phyloP scores from a whole-genome alignment of 2,329 filamentous ascomycete genomes.

The Periconia digitata region DNA sequence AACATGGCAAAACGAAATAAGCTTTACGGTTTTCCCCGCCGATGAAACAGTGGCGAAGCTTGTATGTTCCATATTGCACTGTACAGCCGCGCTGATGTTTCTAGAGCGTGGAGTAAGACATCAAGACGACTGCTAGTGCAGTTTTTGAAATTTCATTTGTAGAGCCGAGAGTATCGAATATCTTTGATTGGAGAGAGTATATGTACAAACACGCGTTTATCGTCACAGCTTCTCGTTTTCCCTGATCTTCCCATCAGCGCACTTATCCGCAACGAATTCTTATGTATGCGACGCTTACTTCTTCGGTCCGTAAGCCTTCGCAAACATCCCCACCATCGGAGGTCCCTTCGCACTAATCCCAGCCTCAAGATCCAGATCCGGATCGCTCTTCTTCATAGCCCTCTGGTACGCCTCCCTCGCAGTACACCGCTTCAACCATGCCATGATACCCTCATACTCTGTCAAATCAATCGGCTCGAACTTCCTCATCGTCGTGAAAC shows the following conservation, averaged over 20 bases:
- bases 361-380: slow-evolving; percentile 42
- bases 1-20: not conserved
- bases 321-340: slow-evolving; percentile 17
- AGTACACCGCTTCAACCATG: slow-evolving; percentile 30
- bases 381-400: slow-evolving; percentile 61
- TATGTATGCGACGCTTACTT: slow-evolving; percentile 13
- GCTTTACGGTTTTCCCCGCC: not conserved
- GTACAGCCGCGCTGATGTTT: no score
- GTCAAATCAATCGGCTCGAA: slow-evolving; percentile 49
- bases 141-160: no score
- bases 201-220: no score
- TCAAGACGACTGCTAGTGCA: no score
- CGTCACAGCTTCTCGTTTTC: not conserved
- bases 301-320: slow-evolving; percentile 25
- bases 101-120: no score
- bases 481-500: slow-evolving; percentile 62
- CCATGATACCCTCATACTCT: slow-evolving; percentile 32
- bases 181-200: no score
- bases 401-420: slow-evolving; percentile 36
- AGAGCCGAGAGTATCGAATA: no score
- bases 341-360: slow-evolving; percentile 32
- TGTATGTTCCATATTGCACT: no score
- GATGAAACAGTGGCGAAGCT: not conserved
- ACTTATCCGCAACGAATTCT: not conserved
- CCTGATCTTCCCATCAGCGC: not conserved